Evolutionary conservation across 352 stramenopile genomes (phyloP), one percentile per base, ranked within the genome.

Genomic region (Phytophthora megakarya): DNA sequence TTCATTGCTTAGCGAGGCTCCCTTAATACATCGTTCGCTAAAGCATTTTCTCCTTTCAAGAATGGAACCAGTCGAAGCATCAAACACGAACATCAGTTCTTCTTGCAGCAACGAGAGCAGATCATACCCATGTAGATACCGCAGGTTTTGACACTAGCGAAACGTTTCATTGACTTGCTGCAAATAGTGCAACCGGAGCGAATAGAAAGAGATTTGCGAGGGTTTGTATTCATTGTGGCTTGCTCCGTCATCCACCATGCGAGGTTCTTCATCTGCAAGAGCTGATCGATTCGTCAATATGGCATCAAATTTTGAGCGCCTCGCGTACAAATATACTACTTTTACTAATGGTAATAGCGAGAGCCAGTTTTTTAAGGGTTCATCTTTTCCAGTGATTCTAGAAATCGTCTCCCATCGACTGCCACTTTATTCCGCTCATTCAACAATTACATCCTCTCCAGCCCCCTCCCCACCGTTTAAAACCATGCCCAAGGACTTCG

Each of bases 231-330:
- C 9, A 42, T 42, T 7, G 61, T 37, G 10, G 62, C 51, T 43
- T 70, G 56, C 55, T 66, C 44, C 22, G 65, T 65, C 25, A 76
- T 28, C 19, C 33, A 70, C 61, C 76, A 85, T 46, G 75, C 62
- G 23, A 85, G 64, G 28, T 88, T 88, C 66, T 86, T 88, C 67
- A 78, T 86, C 15, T 80, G 61, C 13, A 70, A 66, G 3, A 78
- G 71, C 35, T 75, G 48, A 18, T 70, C 75, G 43, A 75, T 70
- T 55, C 80, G 65, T 33, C 65, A 65, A 13, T 72, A 65, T 11
- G 73, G 70, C 15, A 79, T n/a, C n/a, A n/a, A n/a, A n/a, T n/a
- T n/a, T n/a, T n/a, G n/a, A n/a, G n/a, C n/a, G n/a, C n/a, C n/a
- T n/a, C n/a, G n/a, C n/a, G n/a, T n/a, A n/a, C n/a, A n/a, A n/a